phyloP scores from a whole-genome alignment of 345 rosid genomes.

The Sonneratia caseolaris region DNA sequence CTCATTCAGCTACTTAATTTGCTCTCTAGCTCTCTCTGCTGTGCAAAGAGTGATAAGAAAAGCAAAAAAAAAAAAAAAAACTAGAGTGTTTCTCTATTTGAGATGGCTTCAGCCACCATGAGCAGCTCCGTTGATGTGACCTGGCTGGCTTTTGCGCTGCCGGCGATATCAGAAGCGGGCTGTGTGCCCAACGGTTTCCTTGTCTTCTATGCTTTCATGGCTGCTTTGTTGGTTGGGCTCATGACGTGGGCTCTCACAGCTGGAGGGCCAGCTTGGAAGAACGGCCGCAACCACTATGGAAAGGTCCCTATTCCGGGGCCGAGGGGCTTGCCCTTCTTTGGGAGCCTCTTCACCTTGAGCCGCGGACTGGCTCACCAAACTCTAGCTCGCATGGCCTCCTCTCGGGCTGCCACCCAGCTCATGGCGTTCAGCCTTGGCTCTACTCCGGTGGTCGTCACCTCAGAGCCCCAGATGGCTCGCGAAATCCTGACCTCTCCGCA shows the following conservation, averaged over 20 bases:
- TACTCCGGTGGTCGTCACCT: conserved; percentile 32
- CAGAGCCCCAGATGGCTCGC: conserved; percentile 31
- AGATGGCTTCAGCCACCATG: neutral
- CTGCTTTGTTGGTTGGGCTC: conserved; percentile 8
- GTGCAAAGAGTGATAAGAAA: too few species aligned
- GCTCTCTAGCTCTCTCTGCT: neutral
- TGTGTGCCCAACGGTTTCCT: neutral
- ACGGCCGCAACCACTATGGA: conserved; percentile 31
- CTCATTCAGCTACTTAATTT: neutral
- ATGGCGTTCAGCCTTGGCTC: conserved; percentile 52
- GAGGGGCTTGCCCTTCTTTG: conserved; percentile 33
- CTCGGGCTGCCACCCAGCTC: conserved; percentile 21
- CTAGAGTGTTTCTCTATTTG: neutral
- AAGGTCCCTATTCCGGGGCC: conserved; percentile 31
- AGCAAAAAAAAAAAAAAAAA: too few species aligned
- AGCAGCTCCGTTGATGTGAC: conserved; percentile 3
- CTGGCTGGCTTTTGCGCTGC: conserved; percentile 10
- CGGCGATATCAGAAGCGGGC: neutral
- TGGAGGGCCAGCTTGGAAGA: conserved; percentile 42
- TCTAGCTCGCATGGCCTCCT: conserved; percentile 27
- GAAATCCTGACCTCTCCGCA: conserved; percentile 33
- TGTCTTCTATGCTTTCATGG: conserved; percentile 10
- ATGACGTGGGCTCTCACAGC: conserved; percentile 23
- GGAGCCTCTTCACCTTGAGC: conserved; percentile 28
- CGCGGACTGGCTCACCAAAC: conserved; percentile 37